phyloP scores from a whole-genome alignment of 805 yeast genomes.

The Yamadazyma takamatsuzukensis region DNA sequence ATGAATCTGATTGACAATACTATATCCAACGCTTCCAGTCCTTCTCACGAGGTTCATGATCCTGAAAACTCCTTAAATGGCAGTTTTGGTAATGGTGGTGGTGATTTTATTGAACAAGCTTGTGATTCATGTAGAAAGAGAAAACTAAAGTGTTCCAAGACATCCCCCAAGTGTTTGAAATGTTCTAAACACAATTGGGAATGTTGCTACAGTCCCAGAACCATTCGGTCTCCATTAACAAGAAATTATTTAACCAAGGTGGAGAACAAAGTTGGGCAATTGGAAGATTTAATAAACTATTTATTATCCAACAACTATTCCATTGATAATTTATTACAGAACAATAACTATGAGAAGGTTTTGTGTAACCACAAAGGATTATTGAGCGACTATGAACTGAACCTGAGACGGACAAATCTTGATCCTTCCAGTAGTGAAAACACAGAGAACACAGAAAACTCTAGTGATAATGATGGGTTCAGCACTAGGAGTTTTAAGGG shows the following conservation, averaged over 20 bases:
- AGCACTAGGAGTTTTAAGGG: too few species aligned
- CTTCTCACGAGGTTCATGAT: too few species aligned
- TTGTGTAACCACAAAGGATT: constrained; percentile 8
- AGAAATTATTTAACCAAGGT: constrained; percentile 76
- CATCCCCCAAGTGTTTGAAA: constrained; percentile 70
- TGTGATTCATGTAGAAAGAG: constrained; percentile 84
- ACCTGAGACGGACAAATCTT: not conserved
- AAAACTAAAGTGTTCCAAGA: constrained; percentile 78
- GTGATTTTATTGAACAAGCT: constrained; percentile 55
- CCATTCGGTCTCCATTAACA: constrained; percentile 76
- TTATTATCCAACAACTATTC: constrained; percentile 26
- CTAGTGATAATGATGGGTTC: not conserved
- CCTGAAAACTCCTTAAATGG: too few species aligned
- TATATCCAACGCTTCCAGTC: too few species aligned
- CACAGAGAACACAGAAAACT: not conserved
- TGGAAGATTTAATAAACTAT: constrained; percentile 28
- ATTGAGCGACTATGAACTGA: not conserved
- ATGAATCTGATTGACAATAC: too few species aligned
- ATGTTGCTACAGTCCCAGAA: constrained; percentile 75
- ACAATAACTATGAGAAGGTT: constrained; percentile 12
- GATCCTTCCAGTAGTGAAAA: too few species aligned
- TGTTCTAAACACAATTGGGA: constrained; percentile 70
- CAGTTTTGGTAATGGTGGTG: too few species aligned
- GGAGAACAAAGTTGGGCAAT: constrained; percentile 43
- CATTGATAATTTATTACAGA: constrained; percentile 15